phyloP scores from a whole-genome alignment of 768 basidiomycete genomes.

The Amanita subjunquillea region DNA sequence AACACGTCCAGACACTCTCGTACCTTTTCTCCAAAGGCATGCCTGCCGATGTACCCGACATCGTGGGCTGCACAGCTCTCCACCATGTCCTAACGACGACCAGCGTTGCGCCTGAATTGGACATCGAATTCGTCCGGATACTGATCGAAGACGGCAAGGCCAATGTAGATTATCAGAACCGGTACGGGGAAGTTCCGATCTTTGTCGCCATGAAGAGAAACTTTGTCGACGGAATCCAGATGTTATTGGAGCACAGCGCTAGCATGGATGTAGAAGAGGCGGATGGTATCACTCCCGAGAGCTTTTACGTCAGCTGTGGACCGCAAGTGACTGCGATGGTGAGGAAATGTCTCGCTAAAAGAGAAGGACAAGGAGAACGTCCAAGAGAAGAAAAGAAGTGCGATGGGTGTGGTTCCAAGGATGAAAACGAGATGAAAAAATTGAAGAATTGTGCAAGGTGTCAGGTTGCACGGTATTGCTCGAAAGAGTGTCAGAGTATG shows the following conservation, averaged over 20 bases:
- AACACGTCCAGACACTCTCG: constrained; percentile 26
- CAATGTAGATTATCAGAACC: constrained; percentile 30
- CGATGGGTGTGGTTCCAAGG: not conserved
- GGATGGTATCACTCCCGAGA: not conserved
- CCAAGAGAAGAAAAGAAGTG: too few species aligned
- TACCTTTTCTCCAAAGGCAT: constrained; percentile 32
- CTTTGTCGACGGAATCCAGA: not conserved
- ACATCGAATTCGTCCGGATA: constrained; percentile 22
- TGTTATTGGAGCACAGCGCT: not conserved
- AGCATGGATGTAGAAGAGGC: not conserved
- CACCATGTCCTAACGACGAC: constrained; percentile 20
- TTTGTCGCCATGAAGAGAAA: not conserved
- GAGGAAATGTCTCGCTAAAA: not conserved
- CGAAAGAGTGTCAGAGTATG: not conserved
- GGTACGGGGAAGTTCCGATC: not conserved
- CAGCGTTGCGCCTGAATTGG: constrained; percentile 19
- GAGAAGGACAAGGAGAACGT: too few species aligned
- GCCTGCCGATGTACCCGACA: constrained; percentile 29
- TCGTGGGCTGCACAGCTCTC: constrained; percentile 39
- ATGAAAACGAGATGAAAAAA: not conserved
- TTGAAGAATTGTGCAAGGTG: not conserved
- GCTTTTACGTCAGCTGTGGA: not conserved
- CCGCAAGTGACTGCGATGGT: not conserved
- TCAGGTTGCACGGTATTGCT: not conserved
- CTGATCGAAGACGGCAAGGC: constrained; percentile 34